Conservation (phyloP, 495 filamentous ascomycete genomes). For the Elaphomyces granulatus region DNA sequence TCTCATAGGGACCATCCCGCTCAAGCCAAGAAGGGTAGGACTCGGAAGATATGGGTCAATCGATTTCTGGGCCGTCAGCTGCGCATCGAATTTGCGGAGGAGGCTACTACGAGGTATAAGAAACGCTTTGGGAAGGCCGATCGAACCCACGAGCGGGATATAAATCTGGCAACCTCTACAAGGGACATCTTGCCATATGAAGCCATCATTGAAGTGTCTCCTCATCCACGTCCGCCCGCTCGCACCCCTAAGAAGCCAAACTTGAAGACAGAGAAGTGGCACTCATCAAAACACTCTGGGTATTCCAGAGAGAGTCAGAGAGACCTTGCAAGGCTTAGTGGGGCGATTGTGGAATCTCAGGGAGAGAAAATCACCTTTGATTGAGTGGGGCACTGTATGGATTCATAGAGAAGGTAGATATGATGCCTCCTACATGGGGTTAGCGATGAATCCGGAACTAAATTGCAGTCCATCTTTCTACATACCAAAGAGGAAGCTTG, state of each 20-base stretch:
- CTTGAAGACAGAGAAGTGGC: no score
- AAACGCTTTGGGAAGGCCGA: slow-evolving; percentile 76
- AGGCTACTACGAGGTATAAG: slow-evolving; percentile 70
- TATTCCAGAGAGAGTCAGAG: slow-evolving; percentile 33
- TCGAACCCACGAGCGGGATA: slow-evolving; percentile 22
- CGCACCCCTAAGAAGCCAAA: no score
- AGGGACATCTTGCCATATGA: background rate
- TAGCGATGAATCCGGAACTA: no score
- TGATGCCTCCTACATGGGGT: no score
- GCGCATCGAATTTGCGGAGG: slow-evolving; percentile 87
- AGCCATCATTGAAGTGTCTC: background rate
- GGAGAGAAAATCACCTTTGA: slow-evolving; percentile 82
- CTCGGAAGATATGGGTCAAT: slow-evolving; percentile 69
- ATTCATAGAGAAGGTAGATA: no score
- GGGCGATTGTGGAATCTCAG: slow-evolving; percentile 61
- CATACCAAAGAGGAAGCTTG: no score
- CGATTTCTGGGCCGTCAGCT: slow-evolving; percentile 60
- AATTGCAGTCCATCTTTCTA: no score
- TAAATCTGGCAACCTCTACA: no score
- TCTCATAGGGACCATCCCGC: slow-evolving; percentile 20
- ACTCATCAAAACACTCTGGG: no score
- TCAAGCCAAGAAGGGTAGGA: slow-evolving; percentile 39
- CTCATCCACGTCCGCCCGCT: no score
- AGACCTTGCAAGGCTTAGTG: no score
- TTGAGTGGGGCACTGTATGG: slow-evolving; percentile 16